Percentiles rank a stretch among this genome's conserved stretches.
Evolutionary conservation across 306 rosid species (phyloP).

Genomic region (Glycine soja): DNA sequence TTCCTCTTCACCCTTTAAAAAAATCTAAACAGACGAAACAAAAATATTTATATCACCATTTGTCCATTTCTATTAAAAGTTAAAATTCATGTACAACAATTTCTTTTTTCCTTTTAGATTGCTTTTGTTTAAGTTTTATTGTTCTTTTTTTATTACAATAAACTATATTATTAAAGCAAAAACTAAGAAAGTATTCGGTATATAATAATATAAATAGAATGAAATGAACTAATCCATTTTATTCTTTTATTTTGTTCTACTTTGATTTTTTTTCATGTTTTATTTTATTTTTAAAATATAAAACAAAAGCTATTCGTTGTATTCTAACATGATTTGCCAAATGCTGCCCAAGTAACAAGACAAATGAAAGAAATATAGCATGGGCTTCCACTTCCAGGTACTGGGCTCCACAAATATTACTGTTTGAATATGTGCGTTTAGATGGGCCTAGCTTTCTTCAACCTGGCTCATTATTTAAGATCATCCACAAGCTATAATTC

Average conservation of each 20-base stretch:
- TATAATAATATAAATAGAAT: not conserved
- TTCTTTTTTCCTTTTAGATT: not conserved
- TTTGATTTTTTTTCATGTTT: not conserved
- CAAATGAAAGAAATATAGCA: not conserved
- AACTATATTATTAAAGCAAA: not conserved
- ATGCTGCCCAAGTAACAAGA: too few relatives aligned
- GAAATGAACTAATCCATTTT: not conserved
- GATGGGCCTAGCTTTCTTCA: not conserved
- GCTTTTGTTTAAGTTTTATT: not conserved
- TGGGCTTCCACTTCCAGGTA: slow-evolving; percentile 2
- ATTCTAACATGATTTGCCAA: too few relatives aligned
- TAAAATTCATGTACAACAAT: not conserved
- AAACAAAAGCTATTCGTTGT: too few relatives aligned
- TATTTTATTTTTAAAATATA: not conserved
- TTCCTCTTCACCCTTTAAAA: not conserved
- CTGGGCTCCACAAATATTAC: not conserved
- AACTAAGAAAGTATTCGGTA: not conserved
- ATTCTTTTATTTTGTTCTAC: not conserved
- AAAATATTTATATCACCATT: not conserved
- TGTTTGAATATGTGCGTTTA: not conserved
- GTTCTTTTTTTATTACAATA: not conserved
- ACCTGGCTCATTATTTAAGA: not conserved
- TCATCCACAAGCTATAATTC: not conserved
- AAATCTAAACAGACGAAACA: not conserved
- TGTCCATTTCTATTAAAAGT: not conserved